These are phyloP conservation scores for Benincasa hispida DNA, from an alignment of 306 rosid genomes.

Conservation along the genomic window DNA sequence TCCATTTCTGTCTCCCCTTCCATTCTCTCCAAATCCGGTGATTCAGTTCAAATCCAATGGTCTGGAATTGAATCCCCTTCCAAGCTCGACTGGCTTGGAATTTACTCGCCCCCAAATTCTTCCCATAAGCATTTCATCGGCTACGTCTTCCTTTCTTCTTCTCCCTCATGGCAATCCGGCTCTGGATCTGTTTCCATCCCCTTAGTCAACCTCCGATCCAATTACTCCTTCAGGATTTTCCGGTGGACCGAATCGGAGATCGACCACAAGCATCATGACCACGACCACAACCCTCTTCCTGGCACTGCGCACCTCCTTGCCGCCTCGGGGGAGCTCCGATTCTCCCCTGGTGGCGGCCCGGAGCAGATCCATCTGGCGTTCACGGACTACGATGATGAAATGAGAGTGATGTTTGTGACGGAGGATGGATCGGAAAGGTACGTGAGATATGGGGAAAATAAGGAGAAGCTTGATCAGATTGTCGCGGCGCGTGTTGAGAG, in stretches of 20 bases:
- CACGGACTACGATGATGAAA: slow-evolving; percentile 39
- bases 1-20: slow-evolving; percentile 31
- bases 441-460: slow-evolving; percentile 41
- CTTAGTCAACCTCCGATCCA: slow-evolving; percentile 61
- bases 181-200: slow-evolving; percentile 49
- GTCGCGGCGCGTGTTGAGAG: slow-evolving; percentile 41
- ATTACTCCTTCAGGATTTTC: slow-evolving; percentile 74
- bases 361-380: slow-evolving; percentile 72
- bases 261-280: slow-evolving; percentile 43
- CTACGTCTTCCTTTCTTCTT: slow-evolving; percentile 50
- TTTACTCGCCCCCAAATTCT: slow-evolving; percentile 66
- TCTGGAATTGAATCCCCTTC: slow-evolving; percentile 57
- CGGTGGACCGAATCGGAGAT: slow-evolving; percentile 58
- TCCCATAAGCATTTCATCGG: slow-evolving; percentile 52
- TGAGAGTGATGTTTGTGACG: slow-evolving; percentile 76
- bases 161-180: slow-evolving; percentile 54
- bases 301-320: slow-evolving; percentile 41
- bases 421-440: slow-evolving; percentile 22
- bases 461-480: slow-evolving; percentile 19
- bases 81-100: slow-evolving; percentile 64
- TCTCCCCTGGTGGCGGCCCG: slow-evolving; percentile 35
- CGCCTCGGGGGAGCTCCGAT: slow-evolving; percentile 26
- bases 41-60: slow-evolving; percentile 45
- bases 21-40: slow-evolving; percentile 40
- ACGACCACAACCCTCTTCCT: slow-evolving; percentile 68